phyloP scores from a whole-genome alignment of 805 yeast species.

The Kregervanrija delftensis region DNA sequence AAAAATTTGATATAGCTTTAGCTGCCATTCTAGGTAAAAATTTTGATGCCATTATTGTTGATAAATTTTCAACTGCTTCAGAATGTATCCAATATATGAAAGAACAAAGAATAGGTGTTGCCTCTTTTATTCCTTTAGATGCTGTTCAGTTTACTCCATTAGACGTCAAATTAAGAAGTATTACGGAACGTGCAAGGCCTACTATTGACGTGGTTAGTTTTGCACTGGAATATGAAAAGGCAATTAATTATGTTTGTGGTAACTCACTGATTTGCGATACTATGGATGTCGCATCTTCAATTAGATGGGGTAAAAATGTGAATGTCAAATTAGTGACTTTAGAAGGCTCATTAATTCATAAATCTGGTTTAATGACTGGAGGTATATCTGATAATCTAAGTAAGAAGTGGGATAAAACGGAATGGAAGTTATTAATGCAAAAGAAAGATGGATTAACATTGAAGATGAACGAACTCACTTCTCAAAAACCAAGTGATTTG shows the following conservation, averaged over 20 bases:
- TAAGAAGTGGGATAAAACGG: slow-evolving; percentile 67
- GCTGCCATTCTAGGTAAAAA: slow-evolving; percentile 72
- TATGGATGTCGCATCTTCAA: slow-evolving; percentile 56
- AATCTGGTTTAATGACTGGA: slow-evolving; percentile 90
- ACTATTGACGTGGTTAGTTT: slow-evolving; percentile 66
- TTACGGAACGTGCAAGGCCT: slow-evolving; percentile 54
- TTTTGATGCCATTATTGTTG: slow-evolving; percentile 81
- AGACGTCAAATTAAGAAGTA: slow-evolving; percentile 45
- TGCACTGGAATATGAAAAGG: slow-evolving; percentile 63
- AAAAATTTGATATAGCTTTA: slow-evolving; percentile 66
- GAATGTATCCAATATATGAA: slow-evolving; percentile 72
- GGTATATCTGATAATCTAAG: slow-evolving; percentile 55
- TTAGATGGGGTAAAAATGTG: slow-evolving; percentile 60
- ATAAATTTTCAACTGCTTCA: slow-evolving; percentile 63
- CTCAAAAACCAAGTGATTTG: slow-evolving; percentile 44
- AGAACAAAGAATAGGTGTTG: slow-evolving; percentile 78
- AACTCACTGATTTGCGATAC: slow-evolving; percentile 72
- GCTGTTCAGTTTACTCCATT: slow-evolving; percentile 55
- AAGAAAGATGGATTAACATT: slow-evolving; percentile 44
- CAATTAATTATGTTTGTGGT: slow-evolving; percentile 74
- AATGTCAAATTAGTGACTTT: slow-evolving; percentile 68
- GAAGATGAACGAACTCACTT: slow-evolving; percentile 36
- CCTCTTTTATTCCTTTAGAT: slow-evolving; percentile 85
- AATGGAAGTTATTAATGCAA: slow-evolving; percentile 45
- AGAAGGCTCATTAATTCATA: slow-evolving; percentile 80